Conservation (phyloP, 345 rosid species). For the Kandelia obovata region DNA sequence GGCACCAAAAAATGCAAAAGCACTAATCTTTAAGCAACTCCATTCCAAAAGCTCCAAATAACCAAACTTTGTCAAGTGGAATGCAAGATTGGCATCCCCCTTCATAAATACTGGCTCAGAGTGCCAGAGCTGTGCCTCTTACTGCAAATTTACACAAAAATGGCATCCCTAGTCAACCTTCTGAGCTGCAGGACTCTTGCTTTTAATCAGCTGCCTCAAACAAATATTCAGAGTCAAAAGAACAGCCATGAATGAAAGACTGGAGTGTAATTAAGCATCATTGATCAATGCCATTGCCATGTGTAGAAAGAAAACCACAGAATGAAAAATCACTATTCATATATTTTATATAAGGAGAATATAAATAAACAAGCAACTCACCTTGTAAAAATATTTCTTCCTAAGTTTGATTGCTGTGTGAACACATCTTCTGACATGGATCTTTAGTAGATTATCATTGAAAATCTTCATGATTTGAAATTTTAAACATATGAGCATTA, state of each 20-base stretch:
- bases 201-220: constrained; percentile 45
- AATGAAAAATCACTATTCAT: neutral
- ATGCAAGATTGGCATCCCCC: constrained; percentile 1
- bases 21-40: too few relatives aligned
- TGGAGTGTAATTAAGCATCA: neutral
- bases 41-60: neutral
- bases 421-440: constrained; percentile 64
- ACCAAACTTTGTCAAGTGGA: neutral
- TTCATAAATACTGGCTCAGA: neutral
- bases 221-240: constrained; percentile 23
- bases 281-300: neutral
- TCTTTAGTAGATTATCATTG: constrained; percentile 73
- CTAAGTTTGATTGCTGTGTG: constrained; percentile 73
- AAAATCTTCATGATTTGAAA: constrained; percentile 52
- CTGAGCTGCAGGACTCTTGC: constrained; percentile 16
- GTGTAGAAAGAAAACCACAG: neutral
- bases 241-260: constrained; percentile 16
- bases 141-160: neutral
- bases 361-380: constrained; percentile 20
- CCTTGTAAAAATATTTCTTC: constrained; percentile 81
- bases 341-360: neutral
- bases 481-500: constrained; percentile 3
- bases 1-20: too few relatives aligned
- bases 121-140: constrained; percentile 6
- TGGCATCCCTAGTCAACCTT: constrained; percentile 14